phyloP scores from a whole-genome alignment of 345 rosid genomes.

The Ailanthus altissimus region DNA sequence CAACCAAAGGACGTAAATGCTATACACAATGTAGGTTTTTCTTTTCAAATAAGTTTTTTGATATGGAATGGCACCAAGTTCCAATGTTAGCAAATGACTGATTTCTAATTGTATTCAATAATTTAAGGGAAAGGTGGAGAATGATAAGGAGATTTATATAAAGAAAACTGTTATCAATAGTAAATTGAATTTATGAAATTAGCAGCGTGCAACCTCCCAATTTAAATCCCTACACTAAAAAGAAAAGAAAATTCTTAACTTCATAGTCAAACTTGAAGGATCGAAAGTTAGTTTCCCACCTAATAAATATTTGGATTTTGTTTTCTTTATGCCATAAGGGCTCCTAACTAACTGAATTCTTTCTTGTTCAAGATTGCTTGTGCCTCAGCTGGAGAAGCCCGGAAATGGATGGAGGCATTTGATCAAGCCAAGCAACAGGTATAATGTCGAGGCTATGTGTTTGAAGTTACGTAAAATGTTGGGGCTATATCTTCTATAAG shows the following conservation, averaged over 20 bases:
- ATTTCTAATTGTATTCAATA: neutral
- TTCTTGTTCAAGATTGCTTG: constrained; percentile 79
- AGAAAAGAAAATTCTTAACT: neutral
- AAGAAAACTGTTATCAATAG: no score
- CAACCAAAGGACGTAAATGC: neutral
- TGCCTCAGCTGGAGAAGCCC: constrained; percentile 83
- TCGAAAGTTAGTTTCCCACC: neutral
- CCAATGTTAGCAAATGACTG: no score
- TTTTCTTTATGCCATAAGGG: neutral
- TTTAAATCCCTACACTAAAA: neutral
- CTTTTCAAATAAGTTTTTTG: no score
- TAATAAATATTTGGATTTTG: neutral
- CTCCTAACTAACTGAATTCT: constrained; percentile 19
- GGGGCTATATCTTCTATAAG: neutral
- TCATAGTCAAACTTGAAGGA: neutral
- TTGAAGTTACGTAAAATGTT: neutral
- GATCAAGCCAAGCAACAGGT: constrained; percentile 97
- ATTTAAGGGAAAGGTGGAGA: neutral
- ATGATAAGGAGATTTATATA: neutral
- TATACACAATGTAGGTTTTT: no score
- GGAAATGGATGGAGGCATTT: constrained; percentile 94
- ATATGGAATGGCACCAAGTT: no score
- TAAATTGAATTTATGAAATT: no score
- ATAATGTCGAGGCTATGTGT: constrained; percentile 16
- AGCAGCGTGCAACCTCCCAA: neutral